Conservation (phyloP, 768 basidiomycete species). For the Rhodocollybia butyracea region DNA sequence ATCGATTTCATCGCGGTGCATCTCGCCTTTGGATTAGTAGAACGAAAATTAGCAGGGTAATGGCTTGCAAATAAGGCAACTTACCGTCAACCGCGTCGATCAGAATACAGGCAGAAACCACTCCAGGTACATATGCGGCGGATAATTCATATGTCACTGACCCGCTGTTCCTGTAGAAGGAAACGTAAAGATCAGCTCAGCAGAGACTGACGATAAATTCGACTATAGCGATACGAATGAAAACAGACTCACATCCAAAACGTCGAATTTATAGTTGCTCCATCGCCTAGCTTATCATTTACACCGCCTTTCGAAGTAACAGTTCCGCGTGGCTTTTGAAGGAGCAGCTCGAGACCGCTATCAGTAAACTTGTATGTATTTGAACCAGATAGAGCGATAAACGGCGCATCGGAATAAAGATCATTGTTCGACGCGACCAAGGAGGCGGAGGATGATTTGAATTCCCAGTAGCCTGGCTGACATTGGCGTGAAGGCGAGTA, state of each 20-base stretch:
- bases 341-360: constrained; percentile 23
- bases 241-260: constrained; percentile 23
- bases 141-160: constrained; percentile 25
- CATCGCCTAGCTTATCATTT: constrained; percentile 28
- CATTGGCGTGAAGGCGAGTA: constrained; percentile 13
- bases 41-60: too few species aligned
- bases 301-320: constrained; percentile 17
- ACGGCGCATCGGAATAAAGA: constrained; percentile 8
- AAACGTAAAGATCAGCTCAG: background rate
- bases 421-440: background rate
- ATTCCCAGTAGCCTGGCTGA: constrained; percentile 17
- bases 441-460: constrained; percentile 15
- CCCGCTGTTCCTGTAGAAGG: constrained; percentile 14
- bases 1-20: constrained; percentile 30
- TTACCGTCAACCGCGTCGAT: constrained; percentile 21
- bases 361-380: constrained; percentile 19
- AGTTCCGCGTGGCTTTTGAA: constrained; percentile 24
- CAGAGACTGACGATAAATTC: background rate
- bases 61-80: background rate
- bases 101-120: constrained; percentile 31
- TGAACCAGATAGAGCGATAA: constrained; percentile 23
- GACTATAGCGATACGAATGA: background rate
- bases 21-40: background rate
- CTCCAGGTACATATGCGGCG: constrained; percentile 24
- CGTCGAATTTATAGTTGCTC: constrained; percentile 34